Conservation (phyloP, 1,284 basidiomycete species). For the Boletus sp. region DNA sequence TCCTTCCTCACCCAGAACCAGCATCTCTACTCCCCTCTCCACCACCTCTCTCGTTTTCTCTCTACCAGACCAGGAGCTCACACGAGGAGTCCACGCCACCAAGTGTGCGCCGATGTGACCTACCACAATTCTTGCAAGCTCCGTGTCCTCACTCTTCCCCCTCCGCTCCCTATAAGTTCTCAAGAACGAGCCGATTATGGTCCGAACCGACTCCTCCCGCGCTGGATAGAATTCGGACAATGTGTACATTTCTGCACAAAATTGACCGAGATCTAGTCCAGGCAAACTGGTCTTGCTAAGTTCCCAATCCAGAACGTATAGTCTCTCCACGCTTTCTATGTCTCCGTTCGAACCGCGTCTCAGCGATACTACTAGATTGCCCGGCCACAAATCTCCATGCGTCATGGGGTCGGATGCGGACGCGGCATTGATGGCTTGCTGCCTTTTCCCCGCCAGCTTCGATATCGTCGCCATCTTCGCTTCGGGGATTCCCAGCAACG, state of each 20-base stretch:
- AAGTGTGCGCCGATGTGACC: constrained; percentile 50
- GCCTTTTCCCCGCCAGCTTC: constrained; percentile 35
- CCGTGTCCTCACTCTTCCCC: constrained; percentile 15
- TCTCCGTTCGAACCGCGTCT: constrained; percentile 19
- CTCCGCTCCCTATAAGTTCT: constrained; percentile 36
- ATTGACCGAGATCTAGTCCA: constrained; percentile 55
- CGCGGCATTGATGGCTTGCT: constrained; percentile 35
- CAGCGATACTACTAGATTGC: constrained; percentile 48
- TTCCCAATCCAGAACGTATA: constrained; percentile 62
- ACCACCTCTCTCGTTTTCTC: constrained; percentile 45
- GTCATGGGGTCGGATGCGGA: constrained; percentile 30
- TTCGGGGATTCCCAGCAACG: constrained; percentile 38
- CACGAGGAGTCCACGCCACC: constrained; percentile 42
- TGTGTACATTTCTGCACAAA: constrained; percentile 52
- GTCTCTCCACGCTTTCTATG: constrained; percentile 32
- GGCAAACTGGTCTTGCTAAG: constrained; percentile 47
- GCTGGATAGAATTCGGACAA: constrained; percentile 43
- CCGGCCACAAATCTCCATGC: constrained; percentile 65
- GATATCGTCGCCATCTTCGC: constrained; percentile 37
- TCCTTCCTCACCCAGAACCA: constrained; percentile 38
- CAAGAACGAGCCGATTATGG: constrained; percentile 41
- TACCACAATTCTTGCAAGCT: constrained; percentile 32
- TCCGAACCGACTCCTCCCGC: constrained; percentile 32
- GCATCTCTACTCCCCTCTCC: constrained; percentile 42
- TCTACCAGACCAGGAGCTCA: constrained; percentile 41